Evolutionary conservation across 139 green algal genomes (phyloP).

Genomic region (Zygnema circumcarinatum): DNA sequence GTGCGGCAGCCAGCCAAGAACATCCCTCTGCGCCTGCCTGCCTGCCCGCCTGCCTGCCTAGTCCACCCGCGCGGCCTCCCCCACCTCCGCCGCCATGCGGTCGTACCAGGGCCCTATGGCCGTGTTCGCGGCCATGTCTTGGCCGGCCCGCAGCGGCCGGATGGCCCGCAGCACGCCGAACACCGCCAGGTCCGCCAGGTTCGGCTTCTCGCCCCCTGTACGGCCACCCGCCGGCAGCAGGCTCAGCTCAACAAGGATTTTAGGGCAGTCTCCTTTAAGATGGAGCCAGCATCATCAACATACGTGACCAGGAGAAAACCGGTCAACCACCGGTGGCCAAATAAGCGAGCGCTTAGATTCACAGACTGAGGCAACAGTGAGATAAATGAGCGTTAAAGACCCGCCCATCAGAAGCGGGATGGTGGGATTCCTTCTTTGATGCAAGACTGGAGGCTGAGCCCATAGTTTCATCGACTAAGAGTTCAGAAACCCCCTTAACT

Average conservation of each 20-base stretch:
- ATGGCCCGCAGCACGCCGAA: constrained; percentile 91
- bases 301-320: not conserved
- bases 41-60: too few relatives aligned
- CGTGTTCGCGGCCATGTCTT: constrained; percentile 82
- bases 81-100: constrained; percentile 56
- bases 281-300: not conserved
- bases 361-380: too few relatives aligned
- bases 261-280: not conserved
- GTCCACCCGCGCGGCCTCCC: not conserved
- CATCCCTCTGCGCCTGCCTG: too few relatives aligned
- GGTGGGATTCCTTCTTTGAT: too few relatives aligned
- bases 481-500: not conserved
- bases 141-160: constrained; percentile 63
- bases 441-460: too few relatives aligned
- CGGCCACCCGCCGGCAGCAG: not conserved
- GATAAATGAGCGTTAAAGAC: too few relatives aligned
- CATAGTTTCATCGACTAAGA: too few relatives aligned
- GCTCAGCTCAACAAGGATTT: not conserved
- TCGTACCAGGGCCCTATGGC: constrained; percentile 57
- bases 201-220: constrained; percentile 71
- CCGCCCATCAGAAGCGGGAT: too few relatives aligned
- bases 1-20: too few relatives aligned
- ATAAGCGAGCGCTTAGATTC: too few relatives aligned
- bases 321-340: too few relatives aligned
- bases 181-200: constrained; percentile 88